Evolutionary conservation across 176 grass and related monocot species (phyloP).

Genomic region (Rhynchospora breviuscula): DNA sequence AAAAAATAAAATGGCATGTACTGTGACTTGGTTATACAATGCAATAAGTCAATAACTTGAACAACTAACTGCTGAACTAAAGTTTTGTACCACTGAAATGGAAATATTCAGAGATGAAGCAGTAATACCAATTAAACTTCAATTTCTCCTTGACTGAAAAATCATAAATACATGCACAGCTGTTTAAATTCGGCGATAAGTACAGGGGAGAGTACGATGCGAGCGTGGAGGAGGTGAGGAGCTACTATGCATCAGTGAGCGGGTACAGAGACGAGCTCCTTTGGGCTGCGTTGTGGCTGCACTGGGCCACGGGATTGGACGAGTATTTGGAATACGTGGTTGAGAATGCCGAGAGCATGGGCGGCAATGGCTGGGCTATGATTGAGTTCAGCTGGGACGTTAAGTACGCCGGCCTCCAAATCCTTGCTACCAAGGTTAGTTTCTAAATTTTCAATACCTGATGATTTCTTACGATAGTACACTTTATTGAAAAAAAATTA

Average conservation of each 20-base stretch:
- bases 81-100: neutral
- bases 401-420: constrained; percentile 85
- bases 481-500: neutral
- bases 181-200: constrained; percentile 74
- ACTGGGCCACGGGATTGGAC: constrained; percentile 56
- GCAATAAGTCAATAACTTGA: neutral
- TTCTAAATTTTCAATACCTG: neutral
- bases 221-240: constrained; percentile 56
- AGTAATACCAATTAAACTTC: neutral
- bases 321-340: constrained; percentile 65
- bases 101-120: neutral
- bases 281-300: constrained; percentile 97
- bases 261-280: constrained; percentile 93
- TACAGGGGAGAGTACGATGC: constrained; percentile 62
- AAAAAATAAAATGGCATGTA: neutral
- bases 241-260: constrained; percentile 88
- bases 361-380: constrained; percentile 71
- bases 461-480: neutral
- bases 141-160: neutral
- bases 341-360: constrained; percentile 44
- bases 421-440: constrained; percentile 67
- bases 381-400: constrained; percentile 97
- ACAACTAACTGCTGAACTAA: neutral
- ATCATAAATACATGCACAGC: constrained; percentile 25
- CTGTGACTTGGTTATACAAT: neutral